These are phyloP conservation scores for Dianthus caryophyllus DNA, from an alignment of 148 eudicot genomes.

Conservation along the genomic window DNA sequence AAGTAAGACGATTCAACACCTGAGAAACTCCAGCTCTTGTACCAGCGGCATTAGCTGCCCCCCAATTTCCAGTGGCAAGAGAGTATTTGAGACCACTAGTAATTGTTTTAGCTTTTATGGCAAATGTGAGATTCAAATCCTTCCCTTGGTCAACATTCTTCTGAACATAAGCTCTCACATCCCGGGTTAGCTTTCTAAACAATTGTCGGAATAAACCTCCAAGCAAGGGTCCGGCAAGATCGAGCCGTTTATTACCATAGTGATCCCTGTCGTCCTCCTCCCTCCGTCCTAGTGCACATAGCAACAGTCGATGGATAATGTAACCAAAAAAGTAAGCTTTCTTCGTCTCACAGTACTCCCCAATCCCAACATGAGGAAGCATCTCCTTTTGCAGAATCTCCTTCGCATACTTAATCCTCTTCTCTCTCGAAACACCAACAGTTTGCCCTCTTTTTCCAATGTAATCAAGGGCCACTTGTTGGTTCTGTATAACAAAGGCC, in stretches of 20 bases:
- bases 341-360: constrained; percentile 95
- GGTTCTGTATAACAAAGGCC: constrained; percentile 99
- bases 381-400: constrained; percentile 97
- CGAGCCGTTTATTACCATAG: constrained; percentile 94
- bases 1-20: constrained; percentile 97
- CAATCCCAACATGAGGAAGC: constrained; percentile 99
- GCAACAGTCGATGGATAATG: constrained; percentile 84
- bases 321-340: constrained; percentile 98
- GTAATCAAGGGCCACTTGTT: constrained; percentile 93
- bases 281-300: constrained; percentile 91
- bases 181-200: constrained; percentile 92
- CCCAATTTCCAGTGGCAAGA: constrained; percentile 99
- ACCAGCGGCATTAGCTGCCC: constrained; percentile 98
- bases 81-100: constrained; percentile 98
- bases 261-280: constrained; percentile 99
- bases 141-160: constrained; percentile 93
- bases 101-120: constrained; percentile 94
- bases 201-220: constrained; percentile 93
- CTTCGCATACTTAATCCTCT: constrained; percentile 93
- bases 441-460: constrained; percentile 97
- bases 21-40: constrained; percentile 99
- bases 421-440: constrained; percentile 87
- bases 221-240: constrained; percentile 98
- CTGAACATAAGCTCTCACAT: constrained; percentile 91
- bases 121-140: constrained; percentile 92